Percentiles rank a stretch among this genome's conserved stretches.
Evolutionary conservation across 805 yeast genomes (phyloP).

Genomic region (Barnettozyma sp.): DNA sequence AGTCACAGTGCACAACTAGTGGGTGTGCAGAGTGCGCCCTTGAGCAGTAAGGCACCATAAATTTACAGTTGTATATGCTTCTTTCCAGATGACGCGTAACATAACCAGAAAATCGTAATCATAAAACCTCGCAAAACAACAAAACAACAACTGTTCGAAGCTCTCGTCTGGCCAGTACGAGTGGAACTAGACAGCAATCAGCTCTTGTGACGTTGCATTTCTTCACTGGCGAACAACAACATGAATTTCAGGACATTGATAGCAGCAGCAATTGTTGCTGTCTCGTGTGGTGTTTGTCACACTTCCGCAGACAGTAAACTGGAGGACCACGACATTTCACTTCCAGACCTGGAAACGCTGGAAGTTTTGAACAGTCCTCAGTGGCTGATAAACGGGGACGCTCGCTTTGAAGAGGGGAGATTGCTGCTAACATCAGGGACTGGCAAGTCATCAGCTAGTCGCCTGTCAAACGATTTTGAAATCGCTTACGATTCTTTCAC

Average conservation of each 20-base stretch:
- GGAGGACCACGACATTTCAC: slow-evolving; percentile 27
- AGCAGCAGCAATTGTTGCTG: slow-evolving; percentile 1
- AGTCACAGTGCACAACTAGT: background rate
- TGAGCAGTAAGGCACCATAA: too few species aligned
- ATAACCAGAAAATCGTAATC: too few species aligned
- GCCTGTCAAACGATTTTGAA: slow-evolving; percentile 36
- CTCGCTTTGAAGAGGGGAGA: slow-evolving; percentile 45
- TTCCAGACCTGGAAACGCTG: slow-evolving; percentile 34
- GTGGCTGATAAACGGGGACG: slow-evolving; percentile 36
- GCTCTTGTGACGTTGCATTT: background rate
- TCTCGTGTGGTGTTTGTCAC: slow-evolving; percentile 18
- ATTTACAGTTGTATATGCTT: too few species aligned
- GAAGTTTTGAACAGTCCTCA: slow-evolving; percentile 20
- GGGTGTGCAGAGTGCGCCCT: slow-evolving; percentile 22
- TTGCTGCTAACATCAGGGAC: slow-evolving; percentile 42
- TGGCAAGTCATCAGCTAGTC: slow-evolving; percentile 34
- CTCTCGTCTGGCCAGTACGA: too few species aligned
- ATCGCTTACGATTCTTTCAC: slow-evolving; percentile 41
- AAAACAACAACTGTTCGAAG: too few species aligned
- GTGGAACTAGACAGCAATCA: background rate
- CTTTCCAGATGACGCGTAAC: too few species aligned
- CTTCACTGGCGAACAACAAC: too few species aligned
- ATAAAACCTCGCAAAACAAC: background rate
- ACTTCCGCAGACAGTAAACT: slow-evolving; percentile 19
- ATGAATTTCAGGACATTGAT: too few species aligned